These are phyloP conservation scores for Sonneratia caseolaris DNA, from an alignment of 345 rosid genomes.

Conservation along the genomic window DNA sequence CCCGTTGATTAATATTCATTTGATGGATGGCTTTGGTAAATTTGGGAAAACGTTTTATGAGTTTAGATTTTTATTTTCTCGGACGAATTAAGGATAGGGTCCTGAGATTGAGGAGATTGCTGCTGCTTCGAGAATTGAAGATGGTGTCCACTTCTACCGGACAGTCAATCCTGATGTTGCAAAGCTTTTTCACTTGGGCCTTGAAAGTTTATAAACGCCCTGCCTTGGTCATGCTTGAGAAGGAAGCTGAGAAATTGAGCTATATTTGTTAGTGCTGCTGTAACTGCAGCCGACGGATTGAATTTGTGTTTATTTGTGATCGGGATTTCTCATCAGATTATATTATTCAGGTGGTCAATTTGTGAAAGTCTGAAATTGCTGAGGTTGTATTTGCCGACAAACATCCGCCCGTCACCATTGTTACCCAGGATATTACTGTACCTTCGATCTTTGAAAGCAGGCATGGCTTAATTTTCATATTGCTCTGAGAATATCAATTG, in stretches of 20 bases:
- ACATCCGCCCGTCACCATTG: slow-evolving; percentile 75
- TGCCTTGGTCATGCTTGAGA: slow-evolving; percentile 67
- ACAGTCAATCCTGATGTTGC: slow-evolving; percentile 85
- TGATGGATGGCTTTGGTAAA: neutral
- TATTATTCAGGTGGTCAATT: slow-evolving; percentile 68
- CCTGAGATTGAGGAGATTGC: slow-evolving; percentile 69
- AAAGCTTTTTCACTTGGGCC: slow-evolving; percentile 77
- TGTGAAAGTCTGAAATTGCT: slow-evolving; percentile 53
- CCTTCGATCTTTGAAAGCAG: slow-evolving; percentile 84
- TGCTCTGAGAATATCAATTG: neutral
- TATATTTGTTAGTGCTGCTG: slow-evolving; percentile 54
- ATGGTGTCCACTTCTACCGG: slow-evolving; percentile 85
- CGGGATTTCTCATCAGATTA: neutral
- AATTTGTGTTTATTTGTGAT: neutral
- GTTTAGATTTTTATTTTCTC: neutral
- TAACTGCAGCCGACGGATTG: neutral
- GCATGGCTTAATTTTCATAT: slow-evolving; percentile 16
- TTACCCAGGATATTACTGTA: slow-evolving; percentile 64
- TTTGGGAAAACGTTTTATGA: neutral
- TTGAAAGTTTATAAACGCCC: slow-evolving; percentile 58
- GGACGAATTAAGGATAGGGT: slow-evolving; percentile 34
- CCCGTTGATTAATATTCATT: neutral
- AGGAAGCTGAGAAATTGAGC: slow-evolving; percentile 74
- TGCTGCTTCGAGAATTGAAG: slow-evolving; percentile 85
- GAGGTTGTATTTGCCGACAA: slow-evolving; percentile 72